Base-by-base conservation (phyloP, 805 yeast genomes). In the Nakazawaea laoshanensis region DNA sequence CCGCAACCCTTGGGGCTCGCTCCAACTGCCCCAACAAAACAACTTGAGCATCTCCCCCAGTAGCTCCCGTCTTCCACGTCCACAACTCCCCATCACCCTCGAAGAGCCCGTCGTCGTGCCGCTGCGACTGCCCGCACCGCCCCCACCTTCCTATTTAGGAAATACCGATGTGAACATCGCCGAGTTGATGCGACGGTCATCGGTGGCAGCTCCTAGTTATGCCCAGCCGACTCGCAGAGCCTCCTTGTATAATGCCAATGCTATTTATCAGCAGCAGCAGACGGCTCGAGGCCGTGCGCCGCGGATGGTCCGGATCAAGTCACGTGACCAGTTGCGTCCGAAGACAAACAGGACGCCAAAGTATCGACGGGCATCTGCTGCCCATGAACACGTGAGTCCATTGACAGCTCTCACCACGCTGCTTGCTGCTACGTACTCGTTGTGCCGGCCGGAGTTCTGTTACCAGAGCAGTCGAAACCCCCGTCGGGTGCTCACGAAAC, bases 391-490 rank as follows among this genome's bases (percentile, higher is more conserved):
- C 36, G 72, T 82, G 4, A 80, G 92, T 4, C 98, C 98, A 1
- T 65, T 84, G 16, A 63, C 70, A 37, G 95, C 95, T 0, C 61
- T 89, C 38, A 83, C 96, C 0, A 69, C 77, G 4, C 74, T 82
- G 30, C 59, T 92, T 32, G 69, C 89, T 2, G 74, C 87, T 14
- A 80, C 96, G 0, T 92, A 83, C 53, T 64, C 82, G 7, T 69
- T 89, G 36, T 89, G 96, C 57, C 82, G 86, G 39, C 85, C 96
- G 0, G 70, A 65, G 22, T 92, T 86, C 57, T 77, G 77, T 41
- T 92, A 92, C 54, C 79, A 80, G 43, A 73, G 85, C 12, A 69
- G 86, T 3, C 77, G 85, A 38, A 92, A 92, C 50, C 99, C 98
- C 3, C 75, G 85, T 40, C 63, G 98, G 36, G 96, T 87, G 3